Conservation (phyloP, 768 basidiomycete species). For the Rhizopogon rudus region DNA sequence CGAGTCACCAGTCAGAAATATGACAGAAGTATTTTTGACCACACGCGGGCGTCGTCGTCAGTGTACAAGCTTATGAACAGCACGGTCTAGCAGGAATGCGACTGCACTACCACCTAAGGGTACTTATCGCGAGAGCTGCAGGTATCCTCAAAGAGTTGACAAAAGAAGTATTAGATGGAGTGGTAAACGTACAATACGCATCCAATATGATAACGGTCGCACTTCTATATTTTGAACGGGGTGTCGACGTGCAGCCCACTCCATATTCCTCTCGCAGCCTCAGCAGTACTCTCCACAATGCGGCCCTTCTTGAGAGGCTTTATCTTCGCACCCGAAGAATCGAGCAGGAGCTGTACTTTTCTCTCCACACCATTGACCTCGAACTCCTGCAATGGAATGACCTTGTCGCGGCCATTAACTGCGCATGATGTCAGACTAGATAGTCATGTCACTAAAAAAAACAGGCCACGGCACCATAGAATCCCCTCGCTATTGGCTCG, state of each 20-base stretch:
- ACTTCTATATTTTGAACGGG: constrained; percentile 45
- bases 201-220: constrained; percentile 5
- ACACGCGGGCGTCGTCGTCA: too few species aligned
- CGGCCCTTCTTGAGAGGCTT: constrained; percentile 62
- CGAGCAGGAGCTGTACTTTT: constrained; percentile 80
- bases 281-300: constrained; percentile 72
- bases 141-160: neutral
- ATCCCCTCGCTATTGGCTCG: constrained; percentile 78
- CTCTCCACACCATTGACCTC: constrained; percentile 68
- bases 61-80: too few species aligned
- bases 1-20: too few species aligned
- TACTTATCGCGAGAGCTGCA: neutral
- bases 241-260: constrained; percentile 80
- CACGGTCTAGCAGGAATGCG: too few species aligned
- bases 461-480: constrained; percentile 56
- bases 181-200: neutral
- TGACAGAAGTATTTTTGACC: too few species aligned
- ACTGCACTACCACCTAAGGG: too few species aligned
- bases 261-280: constrained; percentile 86
- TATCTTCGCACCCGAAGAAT: constrained; percentile 85
- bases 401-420: constrained; percentile 90
- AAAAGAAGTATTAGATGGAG: neutral
- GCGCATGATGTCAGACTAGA: constrained; percentile 12
- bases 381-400: constrained; percentile 72
- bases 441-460: constrained; percentile 2